Percentiles rank a stretch among this genome's conserved stretches.
Conservation (phyloP, 768 basidiomycete genomes). For the Pulveroboletus sp. region DNA sequence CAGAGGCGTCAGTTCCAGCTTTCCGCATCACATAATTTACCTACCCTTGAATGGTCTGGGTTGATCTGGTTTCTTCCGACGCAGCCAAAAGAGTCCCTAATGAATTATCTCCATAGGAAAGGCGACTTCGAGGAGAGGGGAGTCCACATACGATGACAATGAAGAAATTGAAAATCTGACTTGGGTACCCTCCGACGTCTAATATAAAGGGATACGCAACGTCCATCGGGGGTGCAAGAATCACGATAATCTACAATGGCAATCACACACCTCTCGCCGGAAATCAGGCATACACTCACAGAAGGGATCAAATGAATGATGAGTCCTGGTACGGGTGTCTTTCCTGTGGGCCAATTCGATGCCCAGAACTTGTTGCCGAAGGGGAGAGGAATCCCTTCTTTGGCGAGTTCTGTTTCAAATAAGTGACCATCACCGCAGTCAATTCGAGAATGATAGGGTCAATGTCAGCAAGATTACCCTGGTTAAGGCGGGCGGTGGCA, state of each 20-base stretch:
- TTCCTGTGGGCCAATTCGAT: slow-evolving; percentile 56
- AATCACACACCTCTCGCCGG: no score
- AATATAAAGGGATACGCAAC: slow-evolving; percentile 59
- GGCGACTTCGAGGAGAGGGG: slow-evolving; percentile 26
- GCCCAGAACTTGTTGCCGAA: slow-evolving; percentile 59
- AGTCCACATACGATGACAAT: slow-evolving; percentile 45
- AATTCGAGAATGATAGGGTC: no score
- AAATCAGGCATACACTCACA: slow-evolving; percentile 23
- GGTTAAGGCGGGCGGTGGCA: slow-evolving; percentile 48
- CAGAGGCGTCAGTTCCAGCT: slow-evolving; percentile 2
- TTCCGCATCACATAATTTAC: background rate
- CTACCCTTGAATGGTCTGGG: slow-evolving; percentile 52
- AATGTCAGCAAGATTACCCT: no score
- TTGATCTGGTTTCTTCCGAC: slow-evolving; percentile 47
- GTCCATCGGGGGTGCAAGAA: slow-evolving; percentile 46
- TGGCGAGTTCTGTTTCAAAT: slow-evolving; percentile 46
- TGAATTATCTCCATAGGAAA: background rate
- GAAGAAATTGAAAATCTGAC: slow-evolving; percentile 53
- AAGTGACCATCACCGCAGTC: background rate
- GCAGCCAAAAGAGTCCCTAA: slow-evolving; percentile 53
- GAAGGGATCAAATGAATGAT: slow-evolving; percentile 54
- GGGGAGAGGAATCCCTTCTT: slow-evolving; percentile 59
- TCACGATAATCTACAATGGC: slow-evolving; percentile 48
- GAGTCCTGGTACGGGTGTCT: slow-evolving; percentile 50
- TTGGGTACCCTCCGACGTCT: slow-evolving; percentile 46